Evolutionary conservation across 192 early-diverging fungal genomes (phyloP).

Genomic region (Gryganskiella cystojenkinii): DNA sequence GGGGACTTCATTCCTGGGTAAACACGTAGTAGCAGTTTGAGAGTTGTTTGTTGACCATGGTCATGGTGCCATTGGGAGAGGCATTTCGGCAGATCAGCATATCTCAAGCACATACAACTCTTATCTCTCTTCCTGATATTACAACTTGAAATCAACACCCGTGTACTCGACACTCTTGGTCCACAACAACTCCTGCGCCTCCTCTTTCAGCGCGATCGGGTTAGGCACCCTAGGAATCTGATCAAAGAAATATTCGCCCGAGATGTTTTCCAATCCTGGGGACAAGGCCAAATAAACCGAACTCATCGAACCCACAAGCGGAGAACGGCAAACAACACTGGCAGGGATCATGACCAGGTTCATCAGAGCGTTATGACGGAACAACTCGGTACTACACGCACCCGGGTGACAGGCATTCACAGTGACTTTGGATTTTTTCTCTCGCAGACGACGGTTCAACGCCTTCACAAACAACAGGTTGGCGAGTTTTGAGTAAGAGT

Average conservation of each 20-base stretch:
- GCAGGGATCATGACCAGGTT: constrained; percentile 48
- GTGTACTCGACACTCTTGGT: constrained; percentile 49
- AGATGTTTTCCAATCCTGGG: constrained; percentile 53
- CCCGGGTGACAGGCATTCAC: constrained; percentile 71
- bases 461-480: constrained; percentile 61
- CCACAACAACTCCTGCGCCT: constrained; percentile 42
- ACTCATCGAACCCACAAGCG: constrained; percentile 48
- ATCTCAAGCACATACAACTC: too few relatives aligned
- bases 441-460: constrained; percentile 57
- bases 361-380: constrained; percentile 55
- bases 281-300: constrained; percentile 59
- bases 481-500: constrained; percentile 67
- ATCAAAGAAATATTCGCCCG: constrained; percentile 56
- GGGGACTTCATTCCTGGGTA: too few relatives aligned
- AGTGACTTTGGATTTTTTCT: constrained; percentile 40
- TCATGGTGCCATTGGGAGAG: too few relatives aligned
- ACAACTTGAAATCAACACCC: constrained; percentile 27
- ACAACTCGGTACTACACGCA: constrained; percentile 60
- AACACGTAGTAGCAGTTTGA: too few relatives aligned
- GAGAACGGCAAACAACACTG: constrained; percentile 51
- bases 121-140: not conserved
- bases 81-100: too few relatives aligned
- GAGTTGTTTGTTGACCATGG: too few relatives aligned
- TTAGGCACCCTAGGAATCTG: constrained; percentile 34
- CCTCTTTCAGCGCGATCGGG: constrained; percentile 22